phyloP scores from a whole-genome alignment of 106 monocot genomes.

The Dendrobium officinale region DNA sequence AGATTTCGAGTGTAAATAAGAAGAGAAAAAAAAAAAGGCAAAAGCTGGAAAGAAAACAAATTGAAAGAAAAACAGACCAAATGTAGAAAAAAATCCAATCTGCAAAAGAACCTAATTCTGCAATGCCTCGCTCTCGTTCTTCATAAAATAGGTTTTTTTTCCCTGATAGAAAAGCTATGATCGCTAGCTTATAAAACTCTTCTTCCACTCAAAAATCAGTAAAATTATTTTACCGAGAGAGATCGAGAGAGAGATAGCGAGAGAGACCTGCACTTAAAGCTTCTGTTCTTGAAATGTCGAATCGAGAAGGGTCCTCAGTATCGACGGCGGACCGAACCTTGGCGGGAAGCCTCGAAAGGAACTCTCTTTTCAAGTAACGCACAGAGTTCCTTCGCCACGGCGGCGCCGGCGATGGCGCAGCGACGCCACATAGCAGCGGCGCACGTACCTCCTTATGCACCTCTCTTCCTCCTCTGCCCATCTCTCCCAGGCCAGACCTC shows the following conservation, averaged over 20 bases:
- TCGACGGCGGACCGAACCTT: slow-evolving; percentile 15
- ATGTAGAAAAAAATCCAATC: no score
- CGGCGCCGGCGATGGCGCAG: neutral
- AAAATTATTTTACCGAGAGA: neutral
- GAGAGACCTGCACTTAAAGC: slow-evolving; percentile 3
- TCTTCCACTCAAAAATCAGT: no score
- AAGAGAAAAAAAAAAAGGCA: no score
- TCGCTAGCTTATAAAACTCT: no score
- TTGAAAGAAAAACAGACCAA: no score
- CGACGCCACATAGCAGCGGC: neutral
- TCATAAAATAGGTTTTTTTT: no score
- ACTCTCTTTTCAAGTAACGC: slow-evolving; percentile 8
- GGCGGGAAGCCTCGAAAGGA: slow-evolving; percentile 11
- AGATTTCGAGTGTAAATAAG: no score
- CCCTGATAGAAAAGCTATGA: no score
- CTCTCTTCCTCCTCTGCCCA: neutral
- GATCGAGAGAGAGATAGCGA: neutral
- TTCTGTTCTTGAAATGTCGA: slow-evolving; percentile 11
- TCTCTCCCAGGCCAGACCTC: neutral
- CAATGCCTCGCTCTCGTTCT: no score
- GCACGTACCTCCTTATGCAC: neutral
- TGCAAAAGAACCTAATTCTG: no score
- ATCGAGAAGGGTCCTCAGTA: slow-evolving; percentile 13
- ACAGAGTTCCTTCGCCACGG: neutral
- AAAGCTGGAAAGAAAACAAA: no score